Evolutionary conservation across 352 stramenopile genomes (phyloP).

Genomic region (Blastocystis sp.): DNA sequence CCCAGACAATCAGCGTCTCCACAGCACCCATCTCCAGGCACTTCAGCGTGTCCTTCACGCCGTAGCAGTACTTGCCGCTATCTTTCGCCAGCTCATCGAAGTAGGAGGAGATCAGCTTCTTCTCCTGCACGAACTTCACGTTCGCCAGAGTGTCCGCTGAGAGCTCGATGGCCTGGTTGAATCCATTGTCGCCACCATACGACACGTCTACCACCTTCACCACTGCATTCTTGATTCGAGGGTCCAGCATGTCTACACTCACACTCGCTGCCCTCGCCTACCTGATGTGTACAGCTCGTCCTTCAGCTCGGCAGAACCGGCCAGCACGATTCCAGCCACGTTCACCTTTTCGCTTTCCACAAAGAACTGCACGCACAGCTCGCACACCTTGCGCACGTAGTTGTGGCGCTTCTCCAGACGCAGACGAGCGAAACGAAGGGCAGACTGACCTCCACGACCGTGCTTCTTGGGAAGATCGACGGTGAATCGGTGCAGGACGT

Average conservation of each 20-base stretch:
- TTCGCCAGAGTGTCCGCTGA: constrained; percentile 89
- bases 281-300: constrained; percentile 80
- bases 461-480: constrained; percentile 99
- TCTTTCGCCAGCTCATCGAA: constrained; percentile 98
- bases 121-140: constrained; percentile 99
- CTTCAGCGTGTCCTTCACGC: constrained; percentile 93
- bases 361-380: constrained; percentile 94
- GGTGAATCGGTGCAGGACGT: constrained; percentile 69
- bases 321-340: constrained; percentile 91
- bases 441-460: constrained; percentile 94
- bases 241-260: constrained; percentile 90
- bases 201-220: constrained; percentile 99
- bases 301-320: constrained; percentile 98
- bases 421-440: constrained; percentile 96
- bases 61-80: constrained; percentile 98
- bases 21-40: constrained; percentile 90
- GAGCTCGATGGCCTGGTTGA: constrained; percentile 99
- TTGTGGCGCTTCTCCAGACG: constrained; percentile 99
- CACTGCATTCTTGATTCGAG: constrained; percentile 83
- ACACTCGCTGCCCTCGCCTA: background rate
- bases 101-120: constrained; percentile 96
- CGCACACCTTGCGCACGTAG: constrained; percentile 96
- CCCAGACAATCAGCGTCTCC: constrained; percentile 98
- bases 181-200: constrained; percentile 97
- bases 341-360: constrained; percentile 95